Percentiles rank a stretch among this genome's conserved stretches.
These are phyloP conservation scores for Fusarium staphyleae DNA, from an alignment of 2,329 filamentous ascomycete genomes.

Conservation along the genomic window DNA sequence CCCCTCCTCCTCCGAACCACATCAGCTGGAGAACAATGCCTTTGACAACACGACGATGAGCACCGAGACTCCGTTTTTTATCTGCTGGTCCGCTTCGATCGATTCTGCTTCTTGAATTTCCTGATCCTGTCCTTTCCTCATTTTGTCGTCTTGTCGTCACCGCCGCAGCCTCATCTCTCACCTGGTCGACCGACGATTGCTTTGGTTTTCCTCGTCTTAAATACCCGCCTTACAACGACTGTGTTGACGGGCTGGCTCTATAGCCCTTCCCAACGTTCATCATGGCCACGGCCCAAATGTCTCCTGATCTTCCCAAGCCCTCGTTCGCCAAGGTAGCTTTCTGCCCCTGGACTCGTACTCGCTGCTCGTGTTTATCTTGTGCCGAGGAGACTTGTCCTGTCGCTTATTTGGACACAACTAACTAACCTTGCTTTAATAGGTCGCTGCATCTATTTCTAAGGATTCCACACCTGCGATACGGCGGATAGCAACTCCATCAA, in stretches of 20 bases:
- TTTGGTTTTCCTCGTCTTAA: slow-evolving; percentile 25
- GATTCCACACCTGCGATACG: slow-evolving; percentile 42
- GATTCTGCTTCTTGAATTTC: slow-evolving; percentile 62
- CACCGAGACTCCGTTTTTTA: slow-evolving; percentile 58
- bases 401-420: slow-evolving; percentile 24
- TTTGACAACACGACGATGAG: slow-evolving; percentile 61
- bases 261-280: slow-evolving; percentile 32
- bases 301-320: slow-evolving; percentile 61
- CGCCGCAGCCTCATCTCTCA: slow-evolving; percentile 32
- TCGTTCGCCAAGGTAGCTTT: slow-evolving; percentile 77
- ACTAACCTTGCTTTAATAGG: slow-evolving; percentile 47
- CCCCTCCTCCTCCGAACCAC: slow-evolving; percentile 22
- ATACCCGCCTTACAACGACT: slow-evolving; percentile 30
- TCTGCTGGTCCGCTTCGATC: slow-evolving; percentile 60
- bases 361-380: slow-evolving; percentile 15
- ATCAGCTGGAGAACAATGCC: slow-evolving; percentile 45
- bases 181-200: slow-evolving; percentile 26
- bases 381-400: slow-evolving; percentile 1
- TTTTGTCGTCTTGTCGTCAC: slow-evolving; percentile 34
- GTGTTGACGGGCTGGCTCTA: slow-evolving; percentile 32
- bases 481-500: slow-evolving; percentile 36
- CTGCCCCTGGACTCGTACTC: slow-evolving; percentile 5
- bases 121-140: slow-evolving; percentile 38
- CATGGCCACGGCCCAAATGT: slow-evolving; percentile 58
- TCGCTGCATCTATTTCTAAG: slow-evolving; percentile 55